Conservation (phyloP, 2,329 filamentous ascomycete species). For the Fonsecaea pugnacius region DNA sequence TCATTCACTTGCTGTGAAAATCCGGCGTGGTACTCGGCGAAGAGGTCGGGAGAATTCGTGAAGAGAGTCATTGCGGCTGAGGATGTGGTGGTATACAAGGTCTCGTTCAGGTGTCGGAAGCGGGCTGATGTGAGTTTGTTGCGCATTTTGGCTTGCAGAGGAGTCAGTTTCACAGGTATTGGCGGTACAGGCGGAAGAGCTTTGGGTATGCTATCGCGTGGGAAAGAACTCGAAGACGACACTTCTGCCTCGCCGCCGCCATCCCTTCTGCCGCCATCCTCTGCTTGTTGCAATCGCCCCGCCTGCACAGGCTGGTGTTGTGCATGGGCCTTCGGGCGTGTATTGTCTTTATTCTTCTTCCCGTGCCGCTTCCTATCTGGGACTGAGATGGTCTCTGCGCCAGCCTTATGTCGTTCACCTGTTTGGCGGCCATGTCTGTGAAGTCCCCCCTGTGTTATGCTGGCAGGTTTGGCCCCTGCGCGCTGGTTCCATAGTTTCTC, state of each 20-base stretch:
- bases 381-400: neutral
- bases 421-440: neutral
- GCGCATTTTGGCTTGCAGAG: conserved; percentile 90
- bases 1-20: conserved; percentile 92
- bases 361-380: conserved; percentile 1
- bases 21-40: conserved; percentile 92
- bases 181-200: conserved; percentile 49
- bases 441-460: conserved; percentile 3
- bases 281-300: neutral
- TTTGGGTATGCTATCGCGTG: conserved; percentile 28
- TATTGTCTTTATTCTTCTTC: conserved; percentile 9
- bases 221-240: neutral
- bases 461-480: conserved; percentile 23
- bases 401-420: neutral
- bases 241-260: conserved; percentile 10
- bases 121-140: conserved; percentile 92
- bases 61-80: conserved; percentile 82
- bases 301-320: neutral
- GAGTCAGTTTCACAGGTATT: conserved; percentile 71
- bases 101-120: conserved; percentile 96
- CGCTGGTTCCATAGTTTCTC: conserved; percentile 78
- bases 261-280: neutral
- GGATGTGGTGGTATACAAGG: conserved; percentile 90
- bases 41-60: conserved; percentile 84
- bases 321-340: neutral